Percentiles rank a stretch among this genome's conserved stretches.
These are phyloP conservation scores for Fusarium humuli DNA, from an alignment of 2,329 filamentous ascomycete species.

Conservation along the genomic window DNA sequence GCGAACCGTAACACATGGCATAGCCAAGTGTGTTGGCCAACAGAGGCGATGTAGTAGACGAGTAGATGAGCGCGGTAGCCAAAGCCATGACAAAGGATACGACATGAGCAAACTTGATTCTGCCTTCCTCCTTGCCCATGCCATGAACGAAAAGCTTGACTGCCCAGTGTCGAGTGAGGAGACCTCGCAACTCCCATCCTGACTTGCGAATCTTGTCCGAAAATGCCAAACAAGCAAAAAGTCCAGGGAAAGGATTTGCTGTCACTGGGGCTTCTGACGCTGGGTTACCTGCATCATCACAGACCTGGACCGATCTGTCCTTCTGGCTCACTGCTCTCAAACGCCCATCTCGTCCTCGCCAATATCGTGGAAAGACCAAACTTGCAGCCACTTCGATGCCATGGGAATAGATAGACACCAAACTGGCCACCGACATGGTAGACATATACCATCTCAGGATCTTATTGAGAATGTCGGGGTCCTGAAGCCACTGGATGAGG, in stretches of 20 bases:
- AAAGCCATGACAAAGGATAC: constrained; percentile 67
- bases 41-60: constrained; percentile 68
- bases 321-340: constrained; percentile 61
- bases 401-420: constrained; percentile 81
- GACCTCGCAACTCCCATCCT: constrained; percentile 63
- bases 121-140: constrained; percentile 58
- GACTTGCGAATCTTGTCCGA: constrained; percentile 41
- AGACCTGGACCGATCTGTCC: constrained; percentile 53
- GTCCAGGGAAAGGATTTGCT: constrained; percentile 49
- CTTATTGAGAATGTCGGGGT: constrained; percentile 83
- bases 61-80: constrained; percentile 70
- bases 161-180: constrained; percentile 65
- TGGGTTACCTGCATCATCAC: constrained; percentile 51
- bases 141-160: constrained; percentile 65
- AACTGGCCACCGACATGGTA: constrained; percentile 79
- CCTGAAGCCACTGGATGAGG: constrained; percentile 87
- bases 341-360: constrained; percentile 60
- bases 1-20: constrained; percentile 84
- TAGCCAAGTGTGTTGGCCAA: constrained; percentile 90
- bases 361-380: constrained; percentile 79
- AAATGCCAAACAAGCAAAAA: constrained; percentile 51
- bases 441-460: constrained; percentile 88
- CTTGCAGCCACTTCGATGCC: constrained; percentile 71
- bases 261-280: constrained; percentile 41
- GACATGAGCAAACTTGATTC: constrained; percentile 68